Evolutionary conservation across 2,329 filamentous ascomycete species (phyloP), one percentile per base, ranked within the genome.

Genomic region (Fusarium pseudonygamai): DNA sequence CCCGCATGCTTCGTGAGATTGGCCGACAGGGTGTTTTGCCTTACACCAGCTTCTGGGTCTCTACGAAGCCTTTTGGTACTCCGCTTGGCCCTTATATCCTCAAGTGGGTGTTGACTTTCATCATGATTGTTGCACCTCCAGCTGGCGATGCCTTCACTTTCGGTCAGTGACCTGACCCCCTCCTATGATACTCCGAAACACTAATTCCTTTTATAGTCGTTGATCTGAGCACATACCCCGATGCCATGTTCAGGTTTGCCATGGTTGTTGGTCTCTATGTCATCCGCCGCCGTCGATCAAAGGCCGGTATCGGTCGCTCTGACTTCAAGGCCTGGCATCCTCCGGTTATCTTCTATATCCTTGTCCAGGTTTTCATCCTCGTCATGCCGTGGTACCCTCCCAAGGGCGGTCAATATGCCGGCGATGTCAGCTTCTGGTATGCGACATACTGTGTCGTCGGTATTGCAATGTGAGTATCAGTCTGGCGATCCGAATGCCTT

Each of bases 351-450:
- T 92, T 93, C 79, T 89, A 86, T 55, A 86, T 91, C 50, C 78
- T 89, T 0, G 82, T 90, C 1, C 88, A 92, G 58, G 63, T 90
- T 0, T 93, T 90, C 66, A 82, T 93, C 49, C 81, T 94, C 5
- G 85, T 90, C 22, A 92, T 93, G 85, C 92, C 92, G 0, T 94
- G 92, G 92, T 92, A 90, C 72, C 92, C 92, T 5, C 92, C 92
- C 0, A 83, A 84, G 2, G 86, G 83, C 1, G 92, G 92, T 0
- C 83, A 83, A 0, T 86, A 87, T 39, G 89, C 87, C 0, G 92
- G 91, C 0, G 88, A 91, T 63, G 91, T 93, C 4, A 91, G 88
- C 60, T 94, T 94, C 80, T 94, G 90, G 89, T 94, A 93, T 72
- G 91, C 86, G 3, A 93, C 91, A 0, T 93, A 93, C 74, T 87